Conservation (phyloP, 768 basidiomycete species). For the Baorangia bicolor region DNA sequence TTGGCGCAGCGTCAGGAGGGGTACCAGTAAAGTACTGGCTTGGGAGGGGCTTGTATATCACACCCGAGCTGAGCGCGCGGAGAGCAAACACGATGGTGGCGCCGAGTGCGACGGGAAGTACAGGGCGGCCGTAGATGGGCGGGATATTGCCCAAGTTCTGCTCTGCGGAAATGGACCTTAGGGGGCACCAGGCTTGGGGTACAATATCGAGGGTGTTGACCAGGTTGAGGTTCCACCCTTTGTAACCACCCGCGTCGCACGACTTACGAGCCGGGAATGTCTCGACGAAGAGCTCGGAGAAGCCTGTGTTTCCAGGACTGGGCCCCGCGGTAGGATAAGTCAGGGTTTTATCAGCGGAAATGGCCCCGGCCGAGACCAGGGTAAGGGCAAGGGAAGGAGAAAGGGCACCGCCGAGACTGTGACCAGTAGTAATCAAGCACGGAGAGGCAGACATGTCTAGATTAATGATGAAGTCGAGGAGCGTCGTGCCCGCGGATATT, state of each 20-base stretch:
- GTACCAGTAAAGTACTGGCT: background rate
- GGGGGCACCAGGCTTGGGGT: constrained; percentile 12
- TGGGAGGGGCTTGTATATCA: constrained; percentile 6
- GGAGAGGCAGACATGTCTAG: background rate
- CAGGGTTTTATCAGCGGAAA: constrained; percentile 38
- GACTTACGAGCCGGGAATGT: background rate
- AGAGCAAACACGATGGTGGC: background rate
- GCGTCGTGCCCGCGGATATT: background rate
- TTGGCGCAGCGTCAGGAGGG: background rate
- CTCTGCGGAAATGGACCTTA: background rate
- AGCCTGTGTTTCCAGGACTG: constrained; percentile 11
- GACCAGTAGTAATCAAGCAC: constrained; percentile 8
- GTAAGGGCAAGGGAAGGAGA: constrained; percentile 15
- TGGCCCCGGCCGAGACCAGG: background rate
- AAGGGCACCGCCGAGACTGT: constrained; percentile 12
- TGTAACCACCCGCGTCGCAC: background rate
- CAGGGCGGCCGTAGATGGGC: constrained; percentile 7
- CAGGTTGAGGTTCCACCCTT: constrained; percentile 20
- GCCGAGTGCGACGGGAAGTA: background rate
- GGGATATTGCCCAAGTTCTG: constrained; percentile 18
- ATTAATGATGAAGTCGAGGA: constrained; percentile 5
- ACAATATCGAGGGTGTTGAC: constrained; percentile 16
- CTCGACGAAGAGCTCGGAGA: background rate
- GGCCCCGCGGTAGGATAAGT: constrained; percentile 9
- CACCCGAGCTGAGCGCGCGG: background rate